Conservation (phyloP, 129 eudicot genomes). For the Centaurea solstitialis region DNA sequence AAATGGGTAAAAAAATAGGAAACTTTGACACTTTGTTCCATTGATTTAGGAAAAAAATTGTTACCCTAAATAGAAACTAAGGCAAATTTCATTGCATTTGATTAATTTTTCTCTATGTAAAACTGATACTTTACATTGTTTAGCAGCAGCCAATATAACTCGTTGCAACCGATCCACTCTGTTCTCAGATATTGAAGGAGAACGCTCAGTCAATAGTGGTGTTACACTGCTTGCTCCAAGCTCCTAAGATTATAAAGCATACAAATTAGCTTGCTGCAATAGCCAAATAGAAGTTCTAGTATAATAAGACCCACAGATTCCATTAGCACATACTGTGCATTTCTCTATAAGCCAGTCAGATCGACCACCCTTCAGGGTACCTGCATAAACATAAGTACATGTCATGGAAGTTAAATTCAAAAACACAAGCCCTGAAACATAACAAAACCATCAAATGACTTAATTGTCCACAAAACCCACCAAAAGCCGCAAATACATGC, state of each 20-base stretch:
- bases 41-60: not conserved
- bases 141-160: slow-evolving; percentile 79
- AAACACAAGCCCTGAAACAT: not conserved
- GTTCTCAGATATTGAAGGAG: slow-evolving; percentile 87
- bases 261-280: slow-evolving; percentile 5
- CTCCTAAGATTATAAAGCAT: slow-evolving; percentile 52
- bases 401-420: slow-evolving; percentile 12
- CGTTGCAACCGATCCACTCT: slow-evolving; percentile 83
- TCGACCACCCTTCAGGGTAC: slow-evolving; percentile 94
- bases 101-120: not conserved
- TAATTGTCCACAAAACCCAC: slow-evolving; percentile 40
- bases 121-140: slow-evolving; percentile 66
- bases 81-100: not conserved
- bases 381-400: slow-evolving; percentile 35
- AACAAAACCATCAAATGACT: slow-evolving; percentile 9
- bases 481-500: slow-evolving; percentile 92
- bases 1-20: too few relatives aligned
- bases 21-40: not conserved
- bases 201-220: slow-evolving; percentile 81
- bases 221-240: slow-evolving; percentile 93
- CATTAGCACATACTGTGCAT: slow-evolving; percentile 67
- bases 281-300: not conserved
- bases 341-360: slow-evolving; percentile 98
- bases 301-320: not conserved
- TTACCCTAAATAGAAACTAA: not conserved